Evolutionary conservation across 129 eudicot genomes (phyloP), one percentile per base, ranked within the genome.

Genomic region (Flaveria ramosissima): DNA sequence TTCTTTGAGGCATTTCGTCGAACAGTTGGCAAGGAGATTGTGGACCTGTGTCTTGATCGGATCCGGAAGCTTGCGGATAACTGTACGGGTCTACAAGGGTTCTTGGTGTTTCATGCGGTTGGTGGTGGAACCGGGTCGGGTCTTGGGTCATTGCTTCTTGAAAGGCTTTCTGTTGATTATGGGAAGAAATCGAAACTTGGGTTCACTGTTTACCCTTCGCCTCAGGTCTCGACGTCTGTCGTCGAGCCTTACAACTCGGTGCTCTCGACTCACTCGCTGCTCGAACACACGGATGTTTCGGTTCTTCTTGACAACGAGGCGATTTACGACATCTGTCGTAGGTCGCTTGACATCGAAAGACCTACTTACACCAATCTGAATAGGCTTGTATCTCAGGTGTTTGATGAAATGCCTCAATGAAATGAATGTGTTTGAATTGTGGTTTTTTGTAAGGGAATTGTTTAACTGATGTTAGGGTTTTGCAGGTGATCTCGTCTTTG

Each of bases 101-200:
- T 90, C 36, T 73, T 90, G 72, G 90, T 90, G 17, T 87, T 90
- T 75, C 87, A 90, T 52, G 96, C 92, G 14, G 96, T 90, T 0
- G 96, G 90, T 15, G 92, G 96, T 69, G 96, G 96, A 14, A 90
- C 92, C 7, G 96, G 96, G 8, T 90, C 92, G 1, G 92, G 96
- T 13, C 87, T 90, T 10, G 96, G 96, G 26, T 90, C 90, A 48
- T 83, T 90, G 6, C 83, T 87, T 74, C 88, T 90, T 16, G 92
- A 90, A 67, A 80, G 92, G 77, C 76, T 90, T 12, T 90, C 92
- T 13, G 96, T 90, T 0, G 92, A 90, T 21, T 89, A 89, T 2
- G 92, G 91, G 10, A 89, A 89, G 76, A 89, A 84, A 68, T 89
- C 91, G 0, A 86, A 89, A 83, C 85, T 89, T 7, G 96, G 96